Conservation (phyloP, 1,284 basidiomycete genomes). For the Ceratobasidium sp. region DNA sequence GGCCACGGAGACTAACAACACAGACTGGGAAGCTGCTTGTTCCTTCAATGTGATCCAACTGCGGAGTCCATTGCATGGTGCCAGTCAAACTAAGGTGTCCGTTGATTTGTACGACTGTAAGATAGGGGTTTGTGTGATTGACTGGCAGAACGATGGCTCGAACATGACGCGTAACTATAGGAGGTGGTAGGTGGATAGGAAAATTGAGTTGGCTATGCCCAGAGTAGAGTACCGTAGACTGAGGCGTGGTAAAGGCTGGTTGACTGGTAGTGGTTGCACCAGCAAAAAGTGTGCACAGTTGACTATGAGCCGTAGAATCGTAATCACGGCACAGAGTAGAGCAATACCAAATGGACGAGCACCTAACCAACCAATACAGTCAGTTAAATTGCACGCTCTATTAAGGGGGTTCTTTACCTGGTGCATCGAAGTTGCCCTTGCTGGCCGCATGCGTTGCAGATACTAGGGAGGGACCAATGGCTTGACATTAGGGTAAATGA, state of each 20-base stretch:
- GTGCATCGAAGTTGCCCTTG: no score
- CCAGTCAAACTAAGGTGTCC: constrained; percentile 9
- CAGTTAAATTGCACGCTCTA: no score
- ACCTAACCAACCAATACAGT: neutral
- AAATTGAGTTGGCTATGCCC: no score
- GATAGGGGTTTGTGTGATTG: neutral
- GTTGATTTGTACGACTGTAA: neutral
- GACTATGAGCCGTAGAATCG: neutral
- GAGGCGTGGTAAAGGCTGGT: neutral
- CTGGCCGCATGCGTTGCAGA: no score
- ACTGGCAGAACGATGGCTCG: constrained; percentile 10
- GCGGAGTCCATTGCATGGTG: constrained; percentile 1
- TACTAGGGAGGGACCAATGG: no score
- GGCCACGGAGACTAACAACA: neutral
- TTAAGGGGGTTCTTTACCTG: no score
- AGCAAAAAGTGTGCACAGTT: constrained; percentile 3
- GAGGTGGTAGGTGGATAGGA: no score
- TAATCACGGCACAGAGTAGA: neutral
- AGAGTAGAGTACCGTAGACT: neutral
- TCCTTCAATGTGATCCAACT: neutral
- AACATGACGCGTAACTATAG: neutral
- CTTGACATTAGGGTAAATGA: no score
- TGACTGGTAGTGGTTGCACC: neutral
- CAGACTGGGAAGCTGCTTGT: neutral
- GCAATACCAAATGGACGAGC: constrained; percentile 18